A percentile compares a stretch with the other conserved stretches of the same genome.
These are phyloP conservation scores for Fusarium acutatum DNA, from an alignment of 2,329 filamentous ascomycete species.

Conservation along the genomic window DNA sequence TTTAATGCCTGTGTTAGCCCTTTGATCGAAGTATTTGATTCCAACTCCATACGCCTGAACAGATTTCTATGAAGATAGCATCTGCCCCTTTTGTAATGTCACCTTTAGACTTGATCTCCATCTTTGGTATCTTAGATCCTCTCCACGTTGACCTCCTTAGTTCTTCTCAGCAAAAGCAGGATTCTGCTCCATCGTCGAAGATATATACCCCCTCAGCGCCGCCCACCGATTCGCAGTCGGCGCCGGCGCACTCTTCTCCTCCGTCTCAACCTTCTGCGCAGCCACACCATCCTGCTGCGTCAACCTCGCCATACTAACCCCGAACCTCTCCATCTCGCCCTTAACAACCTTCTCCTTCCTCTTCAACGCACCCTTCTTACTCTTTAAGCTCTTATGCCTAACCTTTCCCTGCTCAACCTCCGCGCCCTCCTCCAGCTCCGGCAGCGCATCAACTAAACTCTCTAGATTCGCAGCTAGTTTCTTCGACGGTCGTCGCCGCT, in stretches of 20 bases:
- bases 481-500: conserved; percentile 69
- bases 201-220: conserved; percentile 83
- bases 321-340: conserved; percentile 85
- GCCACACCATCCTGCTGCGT: conserved; percentile 46
- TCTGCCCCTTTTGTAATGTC: not conserved
- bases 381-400: conserved; percentile 77
- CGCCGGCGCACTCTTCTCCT: conserved; percentile 33
- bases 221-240: conserved; percentile 74
- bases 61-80: not conserved
- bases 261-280: conserved; percentile 13
- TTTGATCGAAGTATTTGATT: not conserved
- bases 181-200: conserved; percentile 88
- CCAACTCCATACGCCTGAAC: conserved; percentile 34
- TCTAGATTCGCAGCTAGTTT: conserved; percentile 81
- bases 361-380: conserved; percentile 81
- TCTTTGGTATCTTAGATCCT: conserved; percentile 3
- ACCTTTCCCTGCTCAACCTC: conserved; percentile 66
- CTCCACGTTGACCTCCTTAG: not conserved
- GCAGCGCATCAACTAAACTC: conserved; percentile 81
- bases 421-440: conserved; percentile 64
- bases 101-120: not conserved
- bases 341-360: conserved; percentile 81
- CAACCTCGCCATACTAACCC: conserved; percentile 82
- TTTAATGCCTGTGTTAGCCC: not conserved
- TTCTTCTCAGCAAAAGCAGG: conserved; percentile 67